Evolutionary conservation across 73 alveolate genomes (phyloP), one percentile per base, ranked within the genome.

Genomic region (Durusdinium trenchii): DNA sequence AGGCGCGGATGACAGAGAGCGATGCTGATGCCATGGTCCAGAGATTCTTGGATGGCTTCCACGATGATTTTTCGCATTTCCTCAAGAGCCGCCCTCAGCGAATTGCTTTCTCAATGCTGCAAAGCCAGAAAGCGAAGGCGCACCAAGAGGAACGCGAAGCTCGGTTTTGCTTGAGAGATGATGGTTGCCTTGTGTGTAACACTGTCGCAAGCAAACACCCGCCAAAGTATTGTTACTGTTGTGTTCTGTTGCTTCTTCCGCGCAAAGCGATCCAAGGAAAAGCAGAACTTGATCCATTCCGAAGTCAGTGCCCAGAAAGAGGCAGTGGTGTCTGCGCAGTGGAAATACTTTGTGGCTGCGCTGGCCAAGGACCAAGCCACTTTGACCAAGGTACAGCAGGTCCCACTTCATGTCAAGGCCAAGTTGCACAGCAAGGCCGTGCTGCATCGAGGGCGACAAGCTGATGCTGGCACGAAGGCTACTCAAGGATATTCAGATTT

Each of bases 381-480:
- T 30, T 23, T 73, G 51, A 35, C 32, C 52, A 35, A 73, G 51
- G 85, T 40, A 38, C 10, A 35, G 16, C 52, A 38, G 16, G 85
- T 40, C 5, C 85, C 85, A 50, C 85, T 35, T 40, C 26, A 30
- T 35, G 40, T 73, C 85, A 73, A 40, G 51, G 10, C 52, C 85
- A 36, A 36, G 85, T 40, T 36, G 85, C 85, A 73, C 28, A 50
- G 51, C 51, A 73, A 40, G 85, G 51, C 36, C 18, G 85, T 73
- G 52, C 51, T 35, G 85, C 85, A 73, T 23, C 85, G 85, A 14
- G 32, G 36, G 14, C 26, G 32, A 3, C 85, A 73, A 40, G 85
- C 85, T 35, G 85, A 35, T 7, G 48, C 47, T 40, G 85, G 85
- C 85, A 23, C 10, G 85, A 73, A n/a, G 85, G 85, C 85, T 36